Conservation (phyloP, 179 eudicot species). For the Silene coronaria region DNA sequence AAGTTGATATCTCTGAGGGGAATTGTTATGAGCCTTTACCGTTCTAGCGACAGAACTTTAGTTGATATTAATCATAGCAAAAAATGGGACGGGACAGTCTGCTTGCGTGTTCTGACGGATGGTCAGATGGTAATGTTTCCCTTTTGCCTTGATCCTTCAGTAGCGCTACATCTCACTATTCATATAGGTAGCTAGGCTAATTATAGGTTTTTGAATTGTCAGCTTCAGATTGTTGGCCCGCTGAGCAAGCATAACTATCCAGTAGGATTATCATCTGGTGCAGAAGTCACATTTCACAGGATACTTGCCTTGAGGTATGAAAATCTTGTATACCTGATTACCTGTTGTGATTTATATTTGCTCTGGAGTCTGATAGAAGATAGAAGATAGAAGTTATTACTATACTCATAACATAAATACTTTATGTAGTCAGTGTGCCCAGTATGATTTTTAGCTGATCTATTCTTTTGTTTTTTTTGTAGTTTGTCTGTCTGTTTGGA, state of each 20-base stretch:
- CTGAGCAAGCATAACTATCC: conserved; percentile 46
- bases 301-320: conserved; percentile 61
- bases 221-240: conserved; percentile 59
- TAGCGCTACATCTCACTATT: conserved; percentile 12
- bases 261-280: conserved; percentile 71
- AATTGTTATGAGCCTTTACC: conserved; percentile 48
- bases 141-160: conserved; percentile 12
- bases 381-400: neutral
- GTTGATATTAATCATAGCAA: conserved; percentile 27
- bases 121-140: conserved; percentile 42
- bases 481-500: conserved; percentile 8
- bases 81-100: conserved; percentile 29
- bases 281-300: conserved; percentile 61
- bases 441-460: conserved; percentile 3
- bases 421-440: neutral
- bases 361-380: neutral
- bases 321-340: conserved; percentile 1
- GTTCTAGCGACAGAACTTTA: conserved; percentile 21
- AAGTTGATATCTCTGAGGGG: conserved; percentile 60
- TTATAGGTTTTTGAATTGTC: conserved; percentile 17
- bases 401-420: neutral
- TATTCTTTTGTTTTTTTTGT: neutral
- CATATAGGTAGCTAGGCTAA: conserved; percentile 15
- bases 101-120: conserved; percentile 60
- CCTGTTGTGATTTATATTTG: conserved; percentile 1